Evolutionary conservation across 2,329 filamentous ascomycete species (phyloP).

Genomic region (Calonectria multiphialidica): DNA sequence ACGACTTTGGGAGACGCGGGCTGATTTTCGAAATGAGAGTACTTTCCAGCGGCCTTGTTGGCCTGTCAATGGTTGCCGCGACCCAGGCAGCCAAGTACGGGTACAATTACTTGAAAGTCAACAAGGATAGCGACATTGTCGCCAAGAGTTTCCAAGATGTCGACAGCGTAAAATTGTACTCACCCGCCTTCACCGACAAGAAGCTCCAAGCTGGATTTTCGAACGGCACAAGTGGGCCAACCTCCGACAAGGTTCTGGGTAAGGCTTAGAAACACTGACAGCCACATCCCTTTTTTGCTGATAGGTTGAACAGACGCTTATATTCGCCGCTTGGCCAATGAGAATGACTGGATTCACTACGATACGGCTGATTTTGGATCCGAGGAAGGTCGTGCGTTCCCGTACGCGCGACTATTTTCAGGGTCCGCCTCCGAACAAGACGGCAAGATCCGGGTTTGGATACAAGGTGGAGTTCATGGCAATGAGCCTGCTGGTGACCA

Average conservation of each 20-base stretch:
- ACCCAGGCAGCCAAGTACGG: slow-evolving; percentile 7
- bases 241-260: slow-evolving; percentile 3
- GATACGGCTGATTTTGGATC: not conserved
- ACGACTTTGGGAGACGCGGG: no score
- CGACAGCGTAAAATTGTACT: not conserved
- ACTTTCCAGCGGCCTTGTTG: not conserved
- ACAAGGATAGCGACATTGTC: slow-evolving; percentile 11
- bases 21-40: not conserved
- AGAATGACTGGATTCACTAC: slow-evolving; percentile 10
- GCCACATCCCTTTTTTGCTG: not conserved
- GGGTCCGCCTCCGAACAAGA: not conserved
- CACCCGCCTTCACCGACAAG: not conserved
- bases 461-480: slow-evolving; percentile 49
- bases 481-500: slow-evolving; percentile 50
- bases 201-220: slow-evolving; percentile 1
- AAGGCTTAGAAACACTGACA: not conserved
- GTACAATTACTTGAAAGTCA: not conserved
- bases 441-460: slow-evolving; percentile 45
- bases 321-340: not conserved
- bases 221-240: slow-evolving; percentile 12
- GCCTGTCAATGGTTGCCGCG: not conserved
- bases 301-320: not conserved
- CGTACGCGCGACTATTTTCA: slow-evolving; percentile 30
- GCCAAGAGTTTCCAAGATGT: slow-evolving; percentile 14
- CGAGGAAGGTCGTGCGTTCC: slow-evolving; percentile 28